Conservation (phyloP, 768 basidiomycete species). For the Kwoniella heveanensis region DNA sequence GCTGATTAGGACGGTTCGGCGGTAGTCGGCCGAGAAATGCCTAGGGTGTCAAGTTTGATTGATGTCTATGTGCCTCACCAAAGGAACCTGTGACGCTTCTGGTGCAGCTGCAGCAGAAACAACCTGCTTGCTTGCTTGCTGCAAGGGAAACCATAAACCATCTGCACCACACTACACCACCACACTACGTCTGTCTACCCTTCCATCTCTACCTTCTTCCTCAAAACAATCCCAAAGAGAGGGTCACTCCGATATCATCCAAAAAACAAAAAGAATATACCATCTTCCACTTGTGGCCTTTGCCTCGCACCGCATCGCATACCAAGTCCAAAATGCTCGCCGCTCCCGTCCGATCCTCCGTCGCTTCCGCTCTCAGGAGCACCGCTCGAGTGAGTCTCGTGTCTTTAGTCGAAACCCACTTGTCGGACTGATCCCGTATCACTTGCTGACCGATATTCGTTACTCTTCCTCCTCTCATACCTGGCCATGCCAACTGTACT, state of each 20-base stretch:
- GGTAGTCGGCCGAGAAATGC: conserved; percentile 23
- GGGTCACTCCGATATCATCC: not conserved
- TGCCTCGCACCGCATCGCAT: not conserved
- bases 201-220: not conserved
- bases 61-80: conserved; percentile 4
- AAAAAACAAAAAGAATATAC: no score
- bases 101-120: no score
- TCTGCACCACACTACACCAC: not conserved
- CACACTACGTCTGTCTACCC: conserved; percentile 6
- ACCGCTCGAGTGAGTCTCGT: conserved; percentile 15
- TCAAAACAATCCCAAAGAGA: no score
- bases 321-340: conserved; percentile 31
- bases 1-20: conserved; percentile 4
- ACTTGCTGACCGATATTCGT: not conserved
- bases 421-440: no score
- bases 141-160: not conserved
- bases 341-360: conserved; percentile 29
- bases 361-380: conserved; percentile 25
- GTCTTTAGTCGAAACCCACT: no score
- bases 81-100: not conserved
- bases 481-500: no score
- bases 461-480: not conserved
- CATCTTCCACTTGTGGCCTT: not conserved
- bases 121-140: no score
- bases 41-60: conserved; percentile 1